Percentiles rank a stretch among this genome's conserved stretches.
These are phyloP conservation scores for Hypomyces perniciosus DNA, from an alignment of 2,329 filamentous ascomycete genomes.

Conservation along the genomic window DNA sequence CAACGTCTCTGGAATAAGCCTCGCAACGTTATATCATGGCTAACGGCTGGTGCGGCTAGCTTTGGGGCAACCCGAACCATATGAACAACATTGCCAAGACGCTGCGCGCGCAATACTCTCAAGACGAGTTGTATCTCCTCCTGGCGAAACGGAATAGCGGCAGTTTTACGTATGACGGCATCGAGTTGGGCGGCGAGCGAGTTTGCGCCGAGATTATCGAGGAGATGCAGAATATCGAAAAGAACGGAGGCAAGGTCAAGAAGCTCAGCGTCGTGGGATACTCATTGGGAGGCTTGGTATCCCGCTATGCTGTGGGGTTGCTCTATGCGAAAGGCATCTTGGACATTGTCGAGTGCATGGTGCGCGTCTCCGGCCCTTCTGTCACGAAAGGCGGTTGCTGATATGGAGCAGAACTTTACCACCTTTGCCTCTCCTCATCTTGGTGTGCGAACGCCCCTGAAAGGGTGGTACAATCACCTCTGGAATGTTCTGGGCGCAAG, in stretches of 20 bases:
- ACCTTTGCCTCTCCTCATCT: conserved; percentile 85
- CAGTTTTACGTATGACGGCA: conserved; percentile 65
- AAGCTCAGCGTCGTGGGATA: conserved; percentile 88
- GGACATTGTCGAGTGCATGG: conserved; percentile 71
- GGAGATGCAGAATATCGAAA: conserved; percentile 50
- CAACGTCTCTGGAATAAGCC: neutral
- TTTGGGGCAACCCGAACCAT: conserved; percentile 76
- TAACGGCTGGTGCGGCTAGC: conserved; percentile 32
- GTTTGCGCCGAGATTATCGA: conserved; percentile 63
- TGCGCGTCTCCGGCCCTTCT: conserved; percentile 28
- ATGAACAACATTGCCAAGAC: conserved; percentile 61
- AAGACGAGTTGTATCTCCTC: conserved; percentile 62
- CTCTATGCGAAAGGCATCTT: conserved; percentile 76
- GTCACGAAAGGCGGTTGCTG: neutral
- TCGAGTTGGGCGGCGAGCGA: conserved; percentile 62
- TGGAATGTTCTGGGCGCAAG: conserved; percentile 83
- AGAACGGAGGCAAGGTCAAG: conserved; percentile 62
- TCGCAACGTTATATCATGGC: conserved; percentile 13
- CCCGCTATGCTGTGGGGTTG: conserved; percentile 79
- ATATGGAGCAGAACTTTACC: conserved; percentile 64
- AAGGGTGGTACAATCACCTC: conserved; percentile 58
- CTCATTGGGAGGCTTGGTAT: conserved; percentile 79
- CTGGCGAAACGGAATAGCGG: conserved; percentile 68
- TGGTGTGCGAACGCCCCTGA: conserved; percentile 65
- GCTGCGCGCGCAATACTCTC: conserved; percentile 54